Percentiles rank a stretch among this genome's conserved stretches.
Evolutionary conservation across 257 asterid genomes (phyloP).

Genomic region (Solanum medicagineum): DNA sequence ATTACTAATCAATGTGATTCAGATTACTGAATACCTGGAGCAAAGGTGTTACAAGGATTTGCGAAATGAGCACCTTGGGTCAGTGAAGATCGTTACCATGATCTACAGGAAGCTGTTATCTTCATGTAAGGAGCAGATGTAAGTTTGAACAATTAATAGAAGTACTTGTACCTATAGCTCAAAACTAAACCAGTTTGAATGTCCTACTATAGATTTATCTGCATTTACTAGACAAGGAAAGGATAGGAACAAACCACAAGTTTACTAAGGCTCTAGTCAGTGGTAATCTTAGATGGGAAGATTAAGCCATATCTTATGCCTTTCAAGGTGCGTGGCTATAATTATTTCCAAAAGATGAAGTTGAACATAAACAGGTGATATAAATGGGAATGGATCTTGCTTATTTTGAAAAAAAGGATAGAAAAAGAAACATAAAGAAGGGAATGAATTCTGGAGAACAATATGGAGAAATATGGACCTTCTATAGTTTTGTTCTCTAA

Average conservation of each 20-base stretch:
- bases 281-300: background rate
- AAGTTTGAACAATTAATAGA: slow-evolving; percentile 13
- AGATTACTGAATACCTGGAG: slow-evolving; percentile 40
- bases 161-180: background rate
- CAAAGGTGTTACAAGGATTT: slow-evolving; percentile 36
- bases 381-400: background rate
- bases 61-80: slow-evolving; percentile 32
- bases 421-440: background rate
- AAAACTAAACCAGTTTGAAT: background rate
- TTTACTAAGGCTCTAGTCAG: background rate
- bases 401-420: background rate
- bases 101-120: slow-evolving; percentile 33
- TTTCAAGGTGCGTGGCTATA: background rate
- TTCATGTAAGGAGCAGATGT: slow-evolving; percentile 52
- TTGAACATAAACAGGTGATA: background rate
- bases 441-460: background rate
- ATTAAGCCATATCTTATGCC: background rate
- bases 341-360: background rate
- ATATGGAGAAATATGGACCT: background rate
- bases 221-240: background rate
- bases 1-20: background rate
- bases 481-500: background rate
- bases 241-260: background rate
- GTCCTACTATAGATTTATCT: background rate
- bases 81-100: slow-evolving; percentile 27